A percentile compares a stretch with the other conserved stretches of the same genome.
These are phyloP conservation scores for Canavalia gladiata DNA, from an alignment of 306 rosid genomes.

Conservation along the genomic window DNA sequence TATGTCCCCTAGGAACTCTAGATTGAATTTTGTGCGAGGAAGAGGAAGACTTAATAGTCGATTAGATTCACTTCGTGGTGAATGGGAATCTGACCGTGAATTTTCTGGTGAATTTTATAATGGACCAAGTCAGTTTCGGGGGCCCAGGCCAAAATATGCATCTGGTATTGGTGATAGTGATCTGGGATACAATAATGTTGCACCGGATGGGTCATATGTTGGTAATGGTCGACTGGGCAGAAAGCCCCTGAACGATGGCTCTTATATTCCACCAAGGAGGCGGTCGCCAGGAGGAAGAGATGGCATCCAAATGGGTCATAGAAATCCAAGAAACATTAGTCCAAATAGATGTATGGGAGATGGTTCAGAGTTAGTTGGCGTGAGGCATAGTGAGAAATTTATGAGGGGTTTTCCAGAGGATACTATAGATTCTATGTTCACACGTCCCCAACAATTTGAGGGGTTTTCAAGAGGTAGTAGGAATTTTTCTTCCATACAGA, in stretches of 20 bases:
- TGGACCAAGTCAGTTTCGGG: slow-evolving; percentile 70
- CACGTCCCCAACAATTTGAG: slow-evolving; percentile 70
- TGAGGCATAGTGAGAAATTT: slow-evolving; percentile 73
- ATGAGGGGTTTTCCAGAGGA: slow-evolving; percentile 69
- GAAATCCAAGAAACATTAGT: slow-evolving; percentile 71
- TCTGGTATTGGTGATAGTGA: slow-evolving; percentile 62
- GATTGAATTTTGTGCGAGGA: slow-evolving; percentile 72
- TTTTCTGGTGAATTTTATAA: slow-evolving; percentile 68
- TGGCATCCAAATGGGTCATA: slow-evolving; percentile 66
- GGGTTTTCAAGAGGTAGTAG: slow-evolving; percentile 72
- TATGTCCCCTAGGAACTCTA: slow-evolving; percentile 69
- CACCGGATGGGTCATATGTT: slow-evolving; percentile 67
- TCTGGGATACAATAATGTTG: slow-evolving; percentile 66
- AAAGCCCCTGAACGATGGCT: slow-evolving; percentile 69
- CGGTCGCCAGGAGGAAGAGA: slow-evolving; percentile 74
- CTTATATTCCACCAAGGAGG: slow-evolving; percentile 71
- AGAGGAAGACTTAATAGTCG: slow-evolving; percentile 68
- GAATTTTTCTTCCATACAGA: slow-evolving; percentile 70
- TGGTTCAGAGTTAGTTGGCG: slow-evolving; percentile 68
- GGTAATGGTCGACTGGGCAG: slow-evolving; percentile 74
- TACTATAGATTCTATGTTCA: slow-evolving; percentile 58
- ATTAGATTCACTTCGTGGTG: slow-evolving; percentile 56
- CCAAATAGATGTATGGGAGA: slow-evolving; percentile 72
- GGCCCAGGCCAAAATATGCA: slow-evolving; percentile 72
- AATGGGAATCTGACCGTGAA: slow-evolving; percentile 74